Percentiles rank a stretch among this genome's conserved stretches.
These are phyloP conservation scores for Triglochin maritima DNA, from an alignment of 106 monocot species.

Conservation along the genomic window DNA sequence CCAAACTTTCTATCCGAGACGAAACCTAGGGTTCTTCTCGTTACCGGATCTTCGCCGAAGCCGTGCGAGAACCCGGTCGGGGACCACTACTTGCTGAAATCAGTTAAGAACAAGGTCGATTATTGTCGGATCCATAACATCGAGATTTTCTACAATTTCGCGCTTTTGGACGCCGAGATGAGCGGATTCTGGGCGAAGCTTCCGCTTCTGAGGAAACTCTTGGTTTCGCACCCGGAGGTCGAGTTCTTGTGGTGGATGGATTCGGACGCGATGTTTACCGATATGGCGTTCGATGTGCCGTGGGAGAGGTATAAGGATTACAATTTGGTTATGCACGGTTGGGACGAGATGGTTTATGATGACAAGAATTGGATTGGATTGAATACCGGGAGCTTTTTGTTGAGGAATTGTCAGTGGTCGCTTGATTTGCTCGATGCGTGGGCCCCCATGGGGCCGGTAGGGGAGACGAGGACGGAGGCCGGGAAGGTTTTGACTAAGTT, in stretches of 20 bases:
- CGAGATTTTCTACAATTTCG: constrained; percentile 94
- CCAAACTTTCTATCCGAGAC: constrained; percentile 32
- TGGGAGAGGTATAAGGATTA: constrained; percentile 63
- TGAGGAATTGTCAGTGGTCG: constrained; percentile 82
- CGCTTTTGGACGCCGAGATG: constrained; percentile 94
- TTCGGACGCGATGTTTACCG: constrained; percentile 96
- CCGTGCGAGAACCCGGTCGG: constrained; percentile 92
- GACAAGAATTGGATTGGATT: constrained; percentile 94
- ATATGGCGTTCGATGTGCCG: constrained; percentile 97
- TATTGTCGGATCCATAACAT: constrained; percentile 81
- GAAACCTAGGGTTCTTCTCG: constrained; percentile 52
- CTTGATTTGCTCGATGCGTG: constrained; percentile 82
- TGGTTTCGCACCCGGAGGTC: constrained; percentile 74
- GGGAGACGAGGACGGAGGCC: constrained; percentile 59
- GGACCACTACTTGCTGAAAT: constrained; percentile 79
- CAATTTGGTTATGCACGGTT: constrained; percentile 84
- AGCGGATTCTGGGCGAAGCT: constrained; percentile 98
- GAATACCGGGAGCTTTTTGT: constrained; percentile 86
- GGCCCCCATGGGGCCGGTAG: constrained; percentile 96
- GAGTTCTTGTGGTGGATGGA: constrained; percentile 99
- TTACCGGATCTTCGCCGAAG: constrained; percentile 87
- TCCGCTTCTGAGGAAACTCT: constrained; percentile 69
- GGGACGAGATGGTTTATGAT: constrained; percentile 96
- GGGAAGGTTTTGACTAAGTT: constrained; percentile 64
- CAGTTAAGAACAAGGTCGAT: constrained; percentile 97